phyloP scores from a whole-genome alignment of 805 yeast species.

The Diddensiella transvaalensis region DNA sequence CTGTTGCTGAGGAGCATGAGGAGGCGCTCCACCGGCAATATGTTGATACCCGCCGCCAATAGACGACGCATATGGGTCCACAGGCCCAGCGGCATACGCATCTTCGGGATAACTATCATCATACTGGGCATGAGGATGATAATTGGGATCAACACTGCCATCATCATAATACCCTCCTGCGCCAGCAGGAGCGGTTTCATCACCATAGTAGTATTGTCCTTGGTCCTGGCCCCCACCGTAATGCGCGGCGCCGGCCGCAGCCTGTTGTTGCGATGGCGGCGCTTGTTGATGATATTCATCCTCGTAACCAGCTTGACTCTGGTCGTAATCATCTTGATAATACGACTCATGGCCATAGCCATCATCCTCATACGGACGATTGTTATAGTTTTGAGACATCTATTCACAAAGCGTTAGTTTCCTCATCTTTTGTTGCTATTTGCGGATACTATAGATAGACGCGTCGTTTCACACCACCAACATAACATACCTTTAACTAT shows the following conservation, averaged over 20 bases:
- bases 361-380: conserved; percentile 16
- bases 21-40: conserved; percentile 20
- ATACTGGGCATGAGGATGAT: conserved; percentile 37
- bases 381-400: conserved; percentile 18
- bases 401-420: background rate
- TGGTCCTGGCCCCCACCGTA: conserved; percentile 22
- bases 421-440: background rate
- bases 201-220: conserved; percentile 30
- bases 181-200: conserved; percentile 24
- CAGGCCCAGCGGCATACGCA: conserved; percentile 40
- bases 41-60: conserved; percentile 32
- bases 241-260: too few species aligned
- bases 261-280: conserved; percentile 24
- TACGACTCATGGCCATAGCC: conserved; percentile 24
- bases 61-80: conserved; percentile 45
- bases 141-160: conserved; percentile 31
- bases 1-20: conserved; percentile 1
- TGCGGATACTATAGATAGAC: too few species aligned
- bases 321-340: conserved; percentile 24
- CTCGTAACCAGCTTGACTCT: conserved; percentile 21
- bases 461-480: too few species aligned
- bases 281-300: conserved; percentile 22
- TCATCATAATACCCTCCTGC: conserved; percentile 40
- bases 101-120: conserved; percentile 37
- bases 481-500: too few species aligned